A percentile compares a stretch with the other conserved stretches of the same genome.
Conservation (phyloP, 1,139 yeast species). For the Yamadazyma spencermartinsiae region DNA sequence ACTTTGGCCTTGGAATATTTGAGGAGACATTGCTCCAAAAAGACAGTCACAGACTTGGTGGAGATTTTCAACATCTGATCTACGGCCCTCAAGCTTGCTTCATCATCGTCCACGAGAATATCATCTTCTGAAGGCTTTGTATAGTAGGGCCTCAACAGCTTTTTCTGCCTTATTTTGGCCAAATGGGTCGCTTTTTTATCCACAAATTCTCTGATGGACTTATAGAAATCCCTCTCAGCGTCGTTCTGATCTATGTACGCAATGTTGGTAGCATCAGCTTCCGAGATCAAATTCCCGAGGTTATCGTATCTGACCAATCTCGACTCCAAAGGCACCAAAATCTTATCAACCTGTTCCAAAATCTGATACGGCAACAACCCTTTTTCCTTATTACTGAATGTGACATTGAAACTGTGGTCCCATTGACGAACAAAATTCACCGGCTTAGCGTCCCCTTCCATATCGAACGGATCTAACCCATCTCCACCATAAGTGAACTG, state of each 20-base stretch:
- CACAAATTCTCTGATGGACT: conserved; percentile 68
- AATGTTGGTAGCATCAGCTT: conserved; percentile 40
- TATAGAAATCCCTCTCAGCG: conserved; percentile 82
- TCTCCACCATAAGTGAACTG: conserved; percentile 99
- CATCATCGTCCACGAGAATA: conserved; percentile 49
- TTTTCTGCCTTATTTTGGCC: conserved; percentile 56
- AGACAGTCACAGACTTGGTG: conserved; percentile 56
- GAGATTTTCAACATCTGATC: conserved; percentile 77
- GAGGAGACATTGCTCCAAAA: conserved; percentile 72
- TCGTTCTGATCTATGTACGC: conserved; percentile 79
- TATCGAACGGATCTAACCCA: conserved; percentile 95
- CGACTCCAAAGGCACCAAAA: conserved; percentile 62
- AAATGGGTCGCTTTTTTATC: conserved; percentile 55
- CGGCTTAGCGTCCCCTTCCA: conserved; percentile 98
- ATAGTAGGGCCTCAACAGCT: conserved; percentile 39
- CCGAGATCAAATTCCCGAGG: conserved; percentile 55
- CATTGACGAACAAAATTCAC: conserved; percentile 93
- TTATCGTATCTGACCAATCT: conserved; percentile 69
- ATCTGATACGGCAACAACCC: conserved; percentile 76
- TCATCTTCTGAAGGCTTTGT: conserved; percentile 41
- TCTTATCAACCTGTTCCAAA: conserved; percentile 50
- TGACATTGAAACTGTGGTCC: conserved; percentile 84
- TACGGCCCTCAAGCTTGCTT: conserved; percentile 49
- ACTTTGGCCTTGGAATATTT: conserved; percentile 91
- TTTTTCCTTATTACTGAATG: conserved; percentile 54